Percentiles rank a stretch among this genome's conserved stretches.
phyloP scores from a whole-genome alignment of 1,139 yeast species.

The Blastobotrys raffinosifermentans region DNA sequence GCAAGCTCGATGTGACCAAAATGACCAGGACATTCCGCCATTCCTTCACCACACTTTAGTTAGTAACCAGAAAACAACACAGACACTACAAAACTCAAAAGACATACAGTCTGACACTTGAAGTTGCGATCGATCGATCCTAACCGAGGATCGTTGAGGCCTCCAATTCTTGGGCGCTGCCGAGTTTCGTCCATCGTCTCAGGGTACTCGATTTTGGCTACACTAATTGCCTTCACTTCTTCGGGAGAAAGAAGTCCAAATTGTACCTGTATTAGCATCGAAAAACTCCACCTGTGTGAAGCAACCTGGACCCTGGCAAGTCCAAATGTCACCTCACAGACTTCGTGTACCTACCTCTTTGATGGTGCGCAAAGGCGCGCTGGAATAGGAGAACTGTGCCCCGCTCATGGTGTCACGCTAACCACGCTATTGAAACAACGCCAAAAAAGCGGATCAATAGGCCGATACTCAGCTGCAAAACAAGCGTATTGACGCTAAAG shows the following conservation, averaged over 20 bases:
- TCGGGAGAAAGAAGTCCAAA: slow-evolving; percentile 97
- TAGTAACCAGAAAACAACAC: slow-evolving; percentile 3
- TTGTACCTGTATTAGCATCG: slow-evolving; percentile 55
- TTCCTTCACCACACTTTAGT: slow-evolving; percentile 81
- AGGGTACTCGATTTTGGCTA: slow-evolving; percentile 95
- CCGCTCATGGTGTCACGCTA: slow-evolving; percentile 33
- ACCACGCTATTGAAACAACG: slow-evolving; percentile 2
- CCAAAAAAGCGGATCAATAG: not conserved
- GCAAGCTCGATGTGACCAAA: slow-evolving; percentile 98
- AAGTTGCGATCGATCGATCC: slow-evolving; percentile 96
- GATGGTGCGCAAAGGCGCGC: slow-evolving; percentile 94
- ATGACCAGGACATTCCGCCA: slow-evolving; percentile 99
- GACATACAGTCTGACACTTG: slow-evolving; percentile 77
- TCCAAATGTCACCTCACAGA: slow-evolving; percentile 1
- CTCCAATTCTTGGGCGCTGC: slow-evolving; percentile 92
- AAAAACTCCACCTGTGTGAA: too few species aligned
- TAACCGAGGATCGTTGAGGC: slow-evolving; percentile 91
- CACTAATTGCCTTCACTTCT: slow-evolving; percentile 94
- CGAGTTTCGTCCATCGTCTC: slow-evolving; percentile 98
- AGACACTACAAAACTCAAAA: not conserved
- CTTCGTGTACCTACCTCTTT: slow-evolving; percentile 63
- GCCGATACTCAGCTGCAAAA: not conserved
- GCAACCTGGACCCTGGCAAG: not conserved
- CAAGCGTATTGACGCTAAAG: not conserved
- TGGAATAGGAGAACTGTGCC: slow-evolving; percentile 76